Evolutionary conservation across 176 grass and related monocot species (phyloP).

Genomic region (Ensete ventricosum): DNA sequence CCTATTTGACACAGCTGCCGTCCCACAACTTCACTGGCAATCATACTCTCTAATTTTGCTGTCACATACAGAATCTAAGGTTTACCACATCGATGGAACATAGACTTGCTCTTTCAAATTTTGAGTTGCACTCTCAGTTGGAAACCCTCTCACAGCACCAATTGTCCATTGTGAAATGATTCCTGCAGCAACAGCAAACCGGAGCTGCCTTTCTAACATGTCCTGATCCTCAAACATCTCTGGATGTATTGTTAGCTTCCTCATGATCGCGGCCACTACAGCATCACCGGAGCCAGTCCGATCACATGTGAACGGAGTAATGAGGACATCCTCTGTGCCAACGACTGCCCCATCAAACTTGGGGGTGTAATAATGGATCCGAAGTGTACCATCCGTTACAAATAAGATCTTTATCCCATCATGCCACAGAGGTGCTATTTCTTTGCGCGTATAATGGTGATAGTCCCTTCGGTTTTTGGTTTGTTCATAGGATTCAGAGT

Average conservation of each 20-base stretch:
- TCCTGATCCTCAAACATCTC: constrained; percentile 77
- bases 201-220: constrained; percentile 61
- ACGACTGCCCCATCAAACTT: constrained; percentile 71
- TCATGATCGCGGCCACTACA: constrained; percentile 66
- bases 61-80: neutral
- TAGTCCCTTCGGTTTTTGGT: constrained; percentile 50
- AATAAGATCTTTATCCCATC: constrained; percentile 73
- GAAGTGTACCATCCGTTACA: constrained; percentile 62
- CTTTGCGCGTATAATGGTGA: constrained; percentile 61
- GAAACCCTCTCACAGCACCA: constrained; percentile 72
- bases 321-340: constrained; percentile 58
- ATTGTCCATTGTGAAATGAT: constrained; percentile 95
- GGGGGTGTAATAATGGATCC: constrained; percentile 79
- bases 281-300: constrained; percentile 89
- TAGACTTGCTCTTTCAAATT: constrained; percentile 88
- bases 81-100: constrained; percentile 80
- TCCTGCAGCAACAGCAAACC: constrained; percentile 73
- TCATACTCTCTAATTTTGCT: neutral
- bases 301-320: constrained; percentile 71
- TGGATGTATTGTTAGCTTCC: constrained; percentile 52
- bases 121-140: constrained; percentile 72
- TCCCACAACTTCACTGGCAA: neutral
- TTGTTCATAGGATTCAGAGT: constrained; percentile 49
- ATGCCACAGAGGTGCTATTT: constrained; percentile 66
- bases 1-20: neutral